phyloP scores from a whole-genome alignment of 2,329 filamentous ascomycete species.

The Colletotrichum paranaense region DNA sequence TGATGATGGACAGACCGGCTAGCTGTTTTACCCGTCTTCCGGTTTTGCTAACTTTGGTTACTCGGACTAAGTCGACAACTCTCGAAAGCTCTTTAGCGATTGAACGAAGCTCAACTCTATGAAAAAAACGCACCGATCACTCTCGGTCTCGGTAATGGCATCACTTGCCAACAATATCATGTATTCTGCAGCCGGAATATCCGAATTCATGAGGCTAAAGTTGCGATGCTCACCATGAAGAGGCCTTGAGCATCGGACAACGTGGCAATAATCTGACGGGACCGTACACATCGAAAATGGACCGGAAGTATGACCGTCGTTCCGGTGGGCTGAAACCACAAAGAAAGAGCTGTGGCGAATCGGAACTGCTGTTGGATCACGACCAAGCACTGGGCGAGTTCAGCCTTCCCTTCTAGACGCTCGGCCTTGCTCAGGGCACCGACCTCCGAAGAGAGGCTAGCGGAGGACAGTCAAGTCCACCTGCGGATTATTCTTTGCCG shows the following conservation, averaged over 20 bases:
- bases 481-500: neutral
- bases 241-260: neutral
- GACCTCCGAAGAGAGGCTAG: neutral
- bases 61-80: too few species aligned
- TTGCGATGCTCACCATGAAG: neutral
- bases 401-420: neutral
- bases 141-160: neutral
- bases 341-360: neutral
- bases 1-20: too few species aligned
- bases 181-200: neutral
- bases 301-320: neutral
- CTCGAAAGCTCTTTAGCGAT: too few species aligned
- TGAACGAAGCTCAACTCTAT: too few species aligned
- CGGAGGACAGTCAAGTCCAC: neutral
- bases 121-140: neutral
- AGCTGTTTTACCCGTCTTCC: too few species aligned
- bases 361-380: constrained; percentile 8
- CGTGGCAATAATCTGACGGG: neutral
- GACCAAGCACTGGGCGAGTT: neutral
- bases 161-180: neutral
- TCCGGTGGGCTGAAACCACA: neutral
- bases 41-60: too few species aligned
- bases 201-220: neutral
- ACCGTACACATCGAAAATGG: neutral
- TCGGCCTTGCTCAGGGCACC: neutral